Percentiles rank a stretch among this genome's conserved stretches.
Evolutionary conservation across 192 early-diverging fungal genomes (phyloP).

Genomic region (Backusella westeae): DNA sequence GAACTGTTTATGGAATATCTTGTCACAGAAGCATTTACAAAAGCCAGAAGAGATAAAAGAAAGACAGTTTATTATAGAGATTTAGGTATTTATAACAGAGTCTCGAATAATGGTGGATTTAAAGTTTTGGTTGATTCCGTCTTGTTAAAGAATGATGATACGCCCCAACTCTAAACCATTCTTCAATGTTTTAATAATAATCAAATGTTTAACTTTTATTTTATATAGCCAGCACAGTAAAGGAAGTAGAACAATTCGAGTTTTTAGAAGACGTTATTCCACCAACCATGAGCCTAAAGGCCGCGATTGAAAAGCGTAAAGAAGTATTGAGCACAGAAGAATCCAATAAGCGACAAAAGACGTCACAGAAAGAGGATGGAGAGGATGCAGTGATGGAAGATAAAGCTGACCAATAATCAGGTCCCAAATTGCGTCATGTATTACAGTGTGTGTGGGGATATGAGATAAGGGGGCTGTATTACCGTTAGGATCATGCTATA

Average conservation of each 20-base stretch:
- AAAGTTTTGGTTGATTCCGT: not conserved
- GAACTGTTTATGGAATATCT: conserved; percentile 72
- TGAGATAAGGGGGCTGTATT: not conserved
- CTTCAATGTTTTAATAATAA: not conserved
- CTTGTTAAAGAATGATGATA: not conserved
- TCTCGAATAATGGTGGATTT: not conserved
- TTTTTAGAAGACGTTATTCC: conserved; percentile 47
- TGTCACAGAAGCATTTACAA: conserved; percentile 57
- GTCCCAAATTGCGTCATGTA: conserved; percentile 1
- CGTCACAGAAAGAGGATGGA: not conserved
- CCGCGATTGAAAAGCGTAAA: conserved; percentile 39
- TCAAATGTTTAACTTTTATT: not conserved
- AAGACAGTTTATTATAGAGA: conserved; percentile 74
- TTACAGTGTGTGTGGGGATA: not conserved
- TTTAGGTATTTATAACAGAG: conserved; percentile 44
- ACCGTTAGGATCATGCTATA: conserved; percentile 8
- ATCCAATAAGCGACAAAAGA: conserved; percentile 10
- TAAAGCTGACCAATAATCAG: not conserved
- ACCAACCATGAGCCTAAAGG: conserved; percentile 42
- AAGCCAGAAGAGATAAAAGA: conserved; percentile 64
- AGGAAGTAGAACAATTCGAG: conserved; percentile 32
- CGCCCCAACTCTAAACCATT: not conserved
- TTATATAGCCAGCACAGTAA: conserved; percentile 31
- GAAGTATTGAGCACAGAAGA: conserved; percentile 33
- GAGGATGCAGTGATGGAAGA: conserved; percentile 7